Evolutionary conservation across 768 basidiomycete species (phyloP), one percentile per base, ranked within the genome.

Genomic region (Russula compacta): DNA sequence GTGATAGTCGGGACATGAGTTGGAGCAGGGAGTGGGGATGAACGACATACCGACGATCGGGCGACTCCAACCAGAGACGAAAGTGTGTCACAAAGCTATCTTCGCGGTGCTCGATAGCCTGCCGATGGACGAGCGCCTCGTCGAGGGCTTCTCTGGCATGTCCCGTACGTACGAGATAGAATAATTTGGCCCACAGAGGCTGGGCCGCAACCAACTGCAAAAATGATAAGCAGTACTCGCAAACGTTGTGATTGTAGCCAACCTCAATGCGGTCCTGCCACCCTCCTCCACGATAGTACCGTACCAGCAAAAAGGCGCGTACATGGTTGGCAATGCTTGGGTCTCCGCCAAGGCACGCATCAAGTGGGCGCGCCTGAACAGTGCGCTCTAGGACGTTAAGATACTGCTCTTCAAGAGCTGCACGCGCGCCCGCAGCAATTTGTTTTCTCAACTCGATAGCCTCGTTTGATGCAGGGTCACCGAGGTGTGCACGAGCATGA

Each of bases 191-290:
- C 93, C 94, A 99, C 12, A 98, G 67, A 1, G 94, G 92, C 67
- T 89, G 87, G 10, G 89, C 89, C 58, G 88, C 85, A 24, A 95
- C 83, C 60, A 93, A 75, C 89, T 95, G 56, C 17, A 8, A 14
- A n/a, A 36, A 39, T 14, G n/a, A 6, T 62, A 39, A 56, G 38
- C n/a, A 36, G 3, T 14, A 15, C 2, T 17, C 11, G 42, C 4
- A 5, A 29, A 38, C 35, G 51, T 7, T 19, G 39, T 46, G 42
- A 17, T 51, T n/a, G 15, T 24, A 9, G 70, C 81, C 17, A 35
- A 92, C 92, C 81, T 98, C 94, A 61, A 97, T 85, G 56, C 85
- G 79, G 59, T 89, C 89, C 53, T 89, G 85, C 90, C 95, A 95
- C 54, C 78, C 75, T 65, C 91, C 90, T 17, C 85, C 86, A 64